These are phyloP conservation scores for Phytophthora sp. DNA, from an alignment of 352 stramenopile genomes.

Conservation along the genomic window DNA sequence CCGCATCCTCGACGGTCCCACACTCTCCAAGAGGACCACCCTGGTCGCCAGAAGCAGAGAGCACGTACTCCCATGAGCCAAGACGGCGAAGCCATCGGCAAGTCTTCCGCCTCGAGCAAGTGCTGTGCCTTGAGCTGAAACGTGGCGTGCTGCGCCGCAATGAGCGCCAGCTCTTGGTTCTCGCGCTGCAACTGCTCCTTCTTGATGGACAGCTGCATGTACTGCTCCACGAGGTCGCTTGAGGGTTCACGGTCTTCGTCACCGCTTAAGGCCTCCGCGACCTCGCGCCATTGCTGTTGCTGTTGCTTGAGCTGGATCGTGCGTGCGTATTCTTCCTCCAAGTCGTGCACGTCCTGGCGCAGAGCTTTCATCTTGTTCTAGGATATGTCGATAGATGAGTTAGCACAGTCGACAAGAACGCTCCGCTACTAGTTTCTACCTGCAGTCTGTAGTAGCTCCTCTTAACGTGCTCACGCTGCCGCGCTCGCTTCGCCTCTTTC, in stretches of 20 bases:
- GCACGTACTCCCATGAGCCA: no score
- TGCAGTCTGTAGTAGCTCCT: slow-evolving; percentile 51
- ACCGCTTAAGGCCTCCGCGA: slow-evolving; percentile 5
- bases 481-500: slow-evolving; percentile 41
- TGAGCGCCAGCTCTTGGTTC: slow-evolving; percentile 53
- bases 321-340: slow-evolving; percentile 45
- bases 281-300: slow-evolving; percentile 21
- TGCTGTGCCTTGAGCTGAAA: slow-evolving; percentile 48
- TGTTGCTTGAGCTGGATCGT: slow-evolving; percentile 26
- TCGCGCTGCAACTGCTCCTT: slow-evolving; percentile 58
- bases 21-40: slow-evolving; percentile 11
- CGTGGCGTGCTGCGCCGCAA: slow-evolving; percentile 45
- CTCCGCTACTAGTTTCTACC: no score
- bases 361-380: slow-evolving; percentile 47
- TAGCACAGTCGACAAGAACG: no score
- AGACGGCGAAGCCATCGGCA: slow-evolving; percentile 18
- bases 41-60: slow-evolving; percentile 11
- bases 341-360: slow-evolving; percentile 34
- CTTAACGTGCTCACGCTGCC: slow-evolving; percentile 67
- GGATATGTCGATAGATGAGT: neutral
- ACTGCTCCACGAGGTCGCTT: slow-evolving; percentile 42
- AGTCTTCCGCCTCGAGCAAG: slow-evolving; percentile 37
- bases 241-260: slow-evolving; percentile 17
- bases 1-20: slow-evolving; percentile 10
- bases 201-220: slow-evolving; percentile 53